phyloP scores from a whole-genome alignment of 768 basidiomycete species.

The Pisolithus orientalis region DNA sequence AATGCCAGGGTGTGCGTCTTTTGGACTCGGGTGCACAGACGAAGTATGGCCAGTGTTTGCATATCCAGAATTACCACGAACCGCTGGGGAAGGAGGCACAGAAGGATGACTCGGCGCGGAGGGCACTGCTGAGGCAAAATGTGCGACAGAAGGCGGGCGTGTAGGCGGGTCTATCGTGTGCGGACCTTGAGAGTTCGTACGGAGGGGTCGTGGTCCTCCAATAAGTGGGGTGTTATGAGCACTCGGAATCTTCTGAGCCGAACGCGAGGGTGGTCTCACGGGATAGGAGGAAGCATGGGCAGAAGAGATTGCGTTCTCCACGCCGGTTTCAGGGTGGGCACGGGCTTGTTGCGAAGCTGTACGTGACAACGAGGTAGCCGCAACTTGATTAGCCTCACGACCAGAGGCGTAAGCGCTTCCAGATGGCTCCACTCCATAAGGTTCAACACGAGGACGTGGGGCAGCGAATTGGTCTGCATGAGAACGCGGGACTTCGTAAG shows the following conservation, averaged over 20 bases:
- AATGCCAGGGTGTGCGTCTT: conserved; percentile 7
- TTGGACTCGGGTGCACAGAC: conserved; percentile 21
- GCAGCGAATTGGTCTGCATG: conserved; percentile 18
- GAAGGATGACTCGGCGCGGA: conserved; percentile 11
- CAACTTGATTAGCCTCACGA: conserved; percentile 19
- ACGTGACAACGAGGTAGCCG: conserved; percentile 14
- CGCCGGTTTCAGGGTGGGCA: conserved; percentile 20
- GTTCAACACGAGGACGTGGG: conserved; percentile 20
- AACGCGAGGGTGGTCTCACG: conserved; percentile 22
- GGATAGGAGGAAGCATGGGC: conserved; percentile 6
- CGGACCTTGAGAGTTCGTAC: conserved; percentile 22
- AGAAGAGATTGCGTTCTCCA: conserved; percentile 13
- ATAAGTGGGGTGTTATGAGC: conserved; percentile 18
- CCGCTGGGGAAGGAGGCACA: conserved; percentile 15
- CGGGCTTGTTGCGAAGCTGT: conserved; percentile 13
- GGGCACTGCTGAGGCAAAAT: conserved; percentile 2
- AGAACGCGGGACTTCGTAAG: conserved; percentile 16
- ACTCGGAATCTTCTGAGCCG: conserved; percentile 17
- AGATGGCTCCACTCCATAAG: conserved; percentile 16
- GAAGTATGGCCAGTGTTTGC: conserved; percentile 10
- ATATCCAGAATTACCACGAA: conserved; percentile 10
- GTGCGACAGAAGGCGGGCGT: conserved; percentile 19
- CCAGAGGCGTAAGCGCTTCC: conserved; percentile 22
- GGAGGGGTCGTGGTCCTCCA: conserved; percentile 22
- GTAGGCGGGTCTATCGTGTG: conserved; percentile 18